These are phyloP conservation scores for Nannizzia gypsea DNA, from an alignment of 2,329 filamentous ascomycete species.

Conservation along the genomic window DNA sequence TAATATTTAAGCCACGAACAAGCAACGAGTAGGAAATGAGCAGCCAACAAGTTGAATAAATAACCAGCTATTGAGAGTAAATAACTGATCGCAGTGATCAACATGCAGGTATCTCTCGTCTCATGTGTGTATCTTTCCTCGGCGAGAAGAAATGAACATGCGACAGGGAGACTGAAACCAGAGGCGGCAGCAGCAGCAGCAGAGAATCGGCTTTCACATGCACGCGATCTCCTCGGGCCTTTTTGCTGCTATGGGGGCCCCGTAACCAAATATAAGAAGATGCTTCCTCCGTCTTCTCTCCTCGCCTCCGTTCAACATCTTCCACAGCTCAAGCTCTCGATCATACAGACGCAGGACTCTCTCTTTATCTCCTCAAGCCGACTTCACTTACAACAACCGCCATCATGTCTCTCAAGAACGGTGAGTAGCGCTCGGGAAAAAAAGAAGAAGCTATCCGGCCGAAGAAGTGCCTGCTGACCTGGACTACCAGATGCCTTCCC, in stretches of 20 bases:
- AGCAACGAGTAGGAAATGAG: no score
- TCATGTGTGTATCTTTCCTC: not conserved
- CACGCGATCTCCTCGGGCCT: constrained; percentile 14
- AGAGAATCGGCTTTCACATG: constrained; percentile 19
- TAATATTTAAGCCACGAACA: no score
- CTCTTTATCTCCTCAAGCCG: not conserved
- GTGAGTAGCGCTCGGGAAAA: constrained; percentile 38
- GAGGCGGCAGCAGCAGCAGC: no score
- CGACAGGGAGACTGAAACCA: no score
- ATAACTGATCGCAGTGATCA: no score
- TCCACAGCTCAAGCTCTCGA: not conserved
- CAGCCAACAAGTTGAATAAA: no score
- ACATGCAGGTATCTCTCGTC: not conserved
- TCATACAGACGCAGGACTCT: no score
- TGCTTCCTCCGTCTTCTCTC: not conserved
- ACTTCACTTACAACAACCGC: not conserved
- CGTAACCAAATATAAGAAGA: not conserved
- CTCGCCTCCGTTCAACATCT: not conserved
- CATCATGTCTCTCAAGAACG: constrained; percentile 62
- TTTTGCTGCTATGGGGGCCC: not conserved
- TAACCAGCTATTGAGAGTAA: no score
- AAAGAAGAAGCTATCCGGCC: not conserved
- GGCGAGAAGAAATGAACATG: not conserved
- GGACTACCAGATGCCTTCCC: constrained; percentile 47
- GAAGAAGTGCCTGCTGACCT: not conserved